Evolutionary conservation across 768 basidiomycete genomes (phyloP).

Genomic region (Kwoniella botswanensis): DNA sequence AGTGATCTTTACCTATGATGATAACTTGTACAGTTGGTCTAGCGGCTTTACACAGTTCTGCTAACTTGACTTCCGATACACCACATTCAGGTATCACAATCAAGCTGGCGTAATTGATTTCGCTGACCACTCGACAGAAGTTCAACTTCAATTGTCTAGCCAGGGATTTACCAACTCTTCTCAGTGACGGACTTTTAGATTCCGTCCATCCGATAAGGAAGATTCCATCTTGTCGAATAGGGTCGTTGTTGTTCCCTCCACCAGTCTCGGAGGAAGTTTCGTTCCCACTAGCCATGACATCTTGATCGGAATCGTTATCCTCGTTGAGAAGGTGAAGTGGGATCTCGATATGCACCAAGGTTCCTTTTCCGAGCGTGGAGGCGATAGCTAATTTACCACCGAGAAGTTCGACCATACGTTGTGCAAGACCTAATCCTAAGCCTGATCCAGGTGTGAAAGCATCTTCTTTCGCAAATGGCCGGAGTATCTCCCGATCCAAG

Average conservation of each 20-base stretch:
- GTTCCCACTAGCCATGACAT: slow-evolving; percentile 14
- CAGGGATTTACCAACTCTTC: slow-evolving; percentile 42
- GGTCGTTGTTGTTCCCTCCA: neutral
- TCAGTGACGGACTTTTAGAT: slow-evolving; percentile 14
- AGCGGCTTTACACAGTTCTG: slow-evolving; percentile 24
- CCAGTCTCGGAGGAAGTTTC: neutral
- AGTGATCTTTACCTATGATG: slow-evolving; percentile 26
- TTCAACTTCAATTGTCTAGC: slow-evolving; percentile 42
- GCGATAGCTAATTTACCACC: slow-evolving; percentile 54
- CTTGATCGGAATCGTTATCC: slow-evolving; percentile 45
- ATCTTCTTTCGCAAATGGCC: slow-evolving; percentile 51
- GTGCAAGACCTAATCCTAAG: slow-evolving; percentile 49
- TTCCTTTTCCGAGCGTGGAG: slow-evolving; percentile 45
- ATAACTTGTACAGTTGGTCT: slow-evolving; percentile 37
- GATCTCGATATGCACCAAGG: slow-evolving; percentile 49
- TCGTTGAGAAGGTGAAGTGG: slow-evolving; percentile 45
- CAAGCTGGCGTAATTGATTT: slow-evolving; percentile 39
- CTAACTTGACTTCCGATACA: slow-evolving; percentile 20
- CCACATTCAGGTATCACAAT: slow-evolving; percentile 37
- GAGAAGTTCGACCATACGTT: slow-evolving; percentile 54
- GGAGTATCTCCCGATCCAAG: slow-evolving; percentile 41
- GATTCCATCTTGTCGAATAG: slow-evolving; percentile 33
- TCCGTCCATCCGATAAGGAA: slow-evolving; percentile 38
- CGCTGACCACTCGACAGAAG: slow-evolving; percentile 40
- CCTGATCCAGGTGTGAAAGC: slow-evolving; percentile 51